phyloP scores from a whole-genome alignment of 2,329 filamentous ascomycete genomes.

The Malbranchea cinnamomea region DNA sequence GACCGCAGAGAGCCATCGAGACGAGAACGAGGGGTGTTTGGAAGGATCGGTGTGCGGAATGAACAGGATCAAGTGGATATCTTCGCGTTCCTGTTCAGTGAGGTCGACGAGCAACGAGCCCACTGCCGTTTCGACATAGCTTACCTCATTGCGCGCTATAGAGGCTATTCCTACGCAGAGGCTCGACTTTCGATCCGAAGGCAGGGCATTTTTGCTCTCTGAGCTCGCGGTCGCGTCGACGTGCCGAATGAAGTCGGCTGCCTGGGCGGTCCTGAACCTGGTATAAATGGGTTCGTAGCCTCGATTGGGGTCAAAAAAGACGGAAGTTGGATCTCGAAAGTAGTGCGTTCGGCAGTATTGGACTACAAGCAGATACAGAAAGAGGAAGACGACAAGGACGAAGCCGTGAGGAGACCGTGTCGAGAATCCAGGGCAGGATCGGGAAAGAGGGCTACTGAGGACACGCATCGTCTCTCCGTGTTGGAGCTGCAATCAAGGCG shows the following conservation, averaged over 20 bases:
- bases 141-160: slow-evolving; percentile 23
- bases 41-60: slow-evolving; percentile 30
- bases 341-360: slow-evolving; percentile 13
- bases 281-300: slow-evolving; percentile 18
- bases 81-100: slow-evolving; percentile 24
- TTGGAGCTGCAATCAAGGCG: too few species aligned
- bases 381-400: slow-evolving; percentile 10
- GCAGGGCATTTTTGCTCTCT: neutral
- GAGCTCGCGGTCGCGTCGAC: slow-evolving; percentile 6
- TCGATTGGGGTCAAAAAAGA: slow-evolving; percentile 16
- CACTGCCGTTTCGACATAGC: slow-evolving; percentile 29
- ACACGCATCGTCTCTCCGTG: slow-evolving; percentile 3
- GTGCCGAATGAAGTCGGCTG: slow-evolving; percentile 13
- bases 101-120: slow-evolving; percentile 32
- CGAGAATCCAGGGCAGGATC: slow-evolving; percentile 1
- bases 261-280: slow-evolving; percentile 12
- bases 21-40: slow-evolving; percentile 25
- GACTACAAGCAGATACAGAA: slow-evolving; percentile 14
- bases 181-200: slow-evolving; percentile 1
- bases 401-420: slow-evolving; percentile 2
- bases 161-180: slow-evolving; percentile 33
- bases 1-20: slow-evolving; percentile 27
- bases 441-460: slow-evolving; percentile 1
- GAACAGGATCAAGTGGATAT: slow-evolving; percentile 30
- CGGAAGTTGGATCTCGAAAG: slow-evolving; percentile 18